Evolutionary conservation across 345 rosid genomes (phyloP).

Genomic region (Linum usitatissimum): DNA sequence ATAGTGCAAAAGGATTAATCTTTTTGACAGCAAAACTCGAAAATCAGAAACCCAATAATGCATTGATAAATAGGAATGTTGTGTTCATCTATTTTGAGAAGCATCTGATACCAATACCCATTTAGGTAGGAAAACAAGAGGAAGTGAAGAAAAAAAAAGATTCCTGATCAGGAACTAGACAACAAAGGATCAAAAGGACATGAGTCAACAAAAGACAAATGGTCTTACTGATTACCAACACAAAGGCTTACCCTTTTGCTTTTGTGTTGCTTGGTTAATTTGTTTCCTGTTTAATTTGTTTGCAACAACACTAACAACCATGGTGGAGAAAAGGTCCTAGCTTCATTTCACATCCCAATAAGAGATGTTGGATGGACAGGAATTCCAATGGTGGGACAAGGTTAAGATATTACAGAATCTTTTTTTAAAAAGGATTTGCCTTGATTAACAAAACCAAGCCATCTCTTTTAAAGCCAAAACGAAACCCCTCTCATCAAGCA

Average conservation of each 20-base stretch:
- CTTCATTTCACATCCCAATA: conserved; percentile 2
- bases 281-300: too few species aligned
- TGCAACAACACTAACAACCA: background rate
- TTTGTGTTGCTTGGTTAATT: too few species aligned
- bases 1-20: too few species aligned
- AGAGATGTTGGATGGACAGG: conserved; percentile 18
- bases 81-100: background rate
- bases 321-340: background rate
- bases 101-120: background rate
- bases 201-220: background rate
- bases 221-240: background rate
- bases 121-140: background rate
- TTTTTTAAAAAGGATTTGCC: background rate
- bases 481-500: background rate
- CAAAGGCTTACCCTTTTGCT: background rate
- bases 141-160: background rate
- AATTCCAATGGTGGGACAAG: conserved; percentile 35
- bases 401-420: conserved; percentile 10
- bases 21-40: too few species aligned
- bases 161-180: background rate
- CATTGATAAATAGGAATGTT: background rate
- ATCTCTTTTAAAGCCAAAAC: conserved; percentile 16
- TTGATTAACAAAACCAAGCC: background rate
- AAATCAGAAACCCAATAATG: background rate
- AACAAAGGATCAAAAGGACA: background rate